A percentile compares a stretch with the other conserved stretches of the same genome.
phyloP scores from a whole-genome alignment of 2,329 filamentous ascomycete species.

The Arthrocladium fulminans region DNA sequence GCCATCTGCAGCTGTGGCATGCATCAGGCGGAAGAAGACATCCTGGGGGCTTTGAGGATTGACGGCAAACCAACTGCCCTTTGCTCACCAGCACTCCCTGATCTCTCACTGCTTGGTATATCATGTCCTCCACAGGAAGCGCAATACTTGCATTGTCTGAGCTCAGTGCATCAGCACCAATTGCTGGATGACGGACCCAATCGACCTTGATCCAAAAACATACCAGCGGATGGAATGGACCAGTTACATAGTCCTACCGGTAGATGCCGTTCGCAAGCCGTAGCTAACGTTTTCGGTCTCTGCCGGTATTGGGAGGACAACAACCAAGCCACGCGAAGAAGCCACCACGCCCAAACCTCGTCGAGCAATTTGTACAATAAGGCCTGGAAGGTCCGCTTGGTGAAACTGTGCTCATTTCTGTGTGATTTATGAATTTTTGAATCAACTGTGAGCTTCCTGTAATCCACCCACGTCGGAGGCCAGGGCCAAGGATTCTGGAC shows the following conservation, averaged over 20 bases:
- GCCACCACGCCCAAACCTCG: slow-evolving; percentile 93
- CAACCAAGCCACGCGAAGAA: slow-evolving; percentile 59
- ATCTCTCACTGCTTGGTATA: slow-evolving; percentile 69
- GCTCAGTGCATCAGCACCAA: not conserved
- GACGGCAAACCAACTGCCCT: slow-evolving; percentile 85
- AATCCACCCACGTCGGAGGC: slow-evolving; percentile 76
- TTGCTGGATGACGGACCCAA: slow-evolving; percentile 36
- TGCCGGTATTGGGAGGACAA: slow-evolving; percentile 60
- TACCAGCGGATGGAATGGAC: slow-evolving; percentile 72
- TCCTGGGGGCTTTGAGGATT: slow-evolving; percentile 52
- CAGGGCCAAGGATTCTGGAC: slow-evolving; percentile 81
- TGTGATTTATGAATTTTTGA: slow-evolving; percentile 71
- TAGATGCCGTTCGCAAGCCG: slow-evolving; percentile 71
- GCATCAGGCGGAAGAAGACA: slow-evolving; percentile 84
- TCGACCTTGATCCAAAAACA: slow-evolving; percentile 61
- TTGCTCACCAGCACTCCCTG: slow-evolving; percentile 71
- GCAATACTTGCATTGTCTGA: not conserved
- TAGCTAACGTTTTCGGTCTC: slow-evolving; percentile 65
- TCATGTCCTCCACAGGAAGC: slow-evolving; percentile 64
- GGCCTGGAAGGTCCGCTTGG: slow-evolving; percentile 55
- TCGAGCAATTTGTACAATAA: slow-evolving; percentile 75
- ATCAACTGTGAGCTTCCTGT: slow-evolving; percentile 78
- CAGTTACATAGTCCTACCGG: slow-evolving; percentile 68
- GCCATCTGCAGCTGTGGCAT: slow-evolving; percentile 55
- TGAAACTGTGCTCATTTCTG: slow-evolving; percentile 74